phyloP scores from a whole-genome alignment of 1,284 basidiomycete species.

The Rhodotorula sp. region DNA sequence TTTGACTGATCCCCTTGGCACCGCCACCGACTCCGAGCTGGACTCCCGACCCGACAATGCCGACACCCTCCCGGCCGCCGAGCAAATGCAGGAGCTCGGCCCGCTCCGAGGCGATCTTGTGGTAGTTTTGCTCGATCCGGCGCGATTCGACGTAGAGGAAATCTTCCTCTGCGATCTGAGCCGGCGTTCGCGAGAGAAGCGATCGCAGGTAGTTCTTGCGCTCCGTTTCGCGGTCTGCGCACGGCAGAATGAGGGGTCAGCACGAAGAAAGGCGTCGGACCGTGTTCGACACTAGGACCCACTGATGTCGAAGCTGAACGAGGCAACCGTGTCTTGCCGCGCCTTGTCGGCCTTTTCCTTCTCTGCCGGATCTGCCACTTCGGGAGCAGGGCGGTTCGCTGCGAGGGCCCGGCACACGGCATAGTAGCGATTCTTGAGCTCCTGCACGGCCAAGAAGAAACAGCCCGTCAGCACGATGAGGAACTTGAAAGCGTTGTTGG shows the following conservation, averaged over 20 bases:
- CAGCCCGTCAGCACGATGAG: neutral
- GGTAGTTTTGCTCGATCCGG: constrained; percentile 87
- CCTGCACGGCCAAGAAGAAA: constrained; percentile 55
- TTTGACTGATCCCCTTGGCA: constrained; percentile 9
- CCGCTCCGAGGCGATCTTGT: constrained; percentile 80
- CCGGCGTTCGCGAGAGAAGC: constrained; percentile 78
- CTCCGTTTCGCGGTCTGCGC: constrained; percentile 75
- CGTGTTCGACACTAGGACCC: neutral
- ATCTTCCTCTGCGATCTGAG: constrained; percentile 93
- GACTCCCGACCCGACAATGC: constrained; percentile 18
- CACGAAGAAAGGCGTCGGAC: neutral
- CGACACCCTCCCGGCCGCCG: constrained; percentile 49
- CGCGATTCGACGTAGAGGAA: constrained; percentile 92
- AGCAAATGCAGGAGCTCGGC: constrained; percentile 84
- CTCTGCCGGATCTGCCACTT: constrained; percentile 67
- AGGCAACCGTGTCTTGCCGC: constrained; percentile 44
- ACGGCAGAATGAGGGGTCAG: neutral
- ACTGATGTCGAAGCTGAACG: constrained; percentile 49
- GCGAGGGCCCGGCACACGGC: constrained; percentile 86
- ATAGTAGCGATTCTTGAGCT: constrained; percentile 92
- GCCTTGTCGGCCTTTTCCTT: constrained; percentile 76
- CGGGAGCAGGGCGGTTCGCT: constrained; percentile 72
- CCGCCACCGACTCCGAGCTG: constrained; percentile 31
- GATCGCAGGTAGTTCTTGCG: constrained; percentile 84
- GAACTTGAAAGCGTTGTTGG: too few species aligned